Percentiles rank a stretch among this genome's conserved stretches.
Conservation (phyloP, 352 stramenopile species). For the Phytophthora cactorum region DNA sequence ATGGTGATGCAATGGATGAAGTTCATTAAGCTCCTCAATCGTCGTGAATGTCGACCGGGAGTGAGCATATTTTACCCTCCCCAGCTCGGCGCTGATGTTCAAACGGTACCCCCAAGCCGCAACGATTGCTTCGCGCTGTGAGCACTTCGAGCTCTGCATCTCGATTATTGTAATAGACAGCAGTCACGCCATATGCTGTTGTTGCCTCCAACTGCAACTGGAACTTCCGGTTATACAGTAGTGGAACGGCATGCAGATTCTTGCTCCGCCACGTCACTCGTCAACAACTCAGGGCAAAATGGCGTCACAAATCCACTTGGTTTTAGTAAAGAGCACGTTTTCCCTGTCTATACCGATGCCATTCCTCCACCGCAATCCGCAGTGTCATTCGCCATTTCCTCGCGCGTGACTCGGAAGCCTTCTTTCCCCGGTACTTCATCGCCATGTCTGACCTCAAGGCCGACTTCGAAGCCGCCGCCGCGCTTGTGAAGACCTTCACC, state of each 20-base stretch:
- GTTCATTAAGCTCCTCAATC: no score
- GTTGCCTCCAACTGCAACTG: neutral
- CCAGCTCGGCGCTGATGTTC: neutral
- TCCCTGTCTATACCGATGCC: constrained; percentile 20
- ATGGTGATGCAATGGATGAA: no score
- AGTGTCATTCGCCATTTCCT: constrained; percentile 53
- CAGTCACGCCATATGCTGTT: neutral
- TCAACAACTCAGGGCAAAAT: constrained; percentile 1
- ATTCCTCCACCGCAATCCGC: neutral
- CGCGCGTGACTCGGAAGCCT: constrained; percentile 15
- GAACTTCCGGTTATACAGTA: neutral
- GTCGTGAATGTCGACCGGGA: no score
- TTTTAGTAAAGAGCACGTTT: constrained; percentile 6
- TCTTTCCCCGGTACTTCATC: neutral
- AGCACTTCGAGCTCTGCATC: neutral
- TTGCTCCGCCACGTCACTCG: constrained; percentile 20
- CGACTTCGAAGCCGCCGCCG: constrained; percentile 85
- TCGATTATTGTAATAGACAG: neutral
- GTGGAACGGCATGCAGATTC: constrained; percentile 5
- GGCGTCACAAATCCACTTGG: constrained; percentile 12
- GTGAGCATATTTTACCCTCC: no score
- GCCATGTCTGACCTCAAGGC: constrained; percentile 86
- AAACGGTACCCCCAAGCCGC: neutral
- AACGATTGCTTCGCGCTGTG: neutral
- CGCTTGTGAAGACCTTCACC: constrained; percentile 82